Evolutionary conservation across 2,329 filamentous ascomycete species (phyloP), one percentile per base, ranked within the genome.

Genomic region (Sarocladium brachiariae): DNA sequence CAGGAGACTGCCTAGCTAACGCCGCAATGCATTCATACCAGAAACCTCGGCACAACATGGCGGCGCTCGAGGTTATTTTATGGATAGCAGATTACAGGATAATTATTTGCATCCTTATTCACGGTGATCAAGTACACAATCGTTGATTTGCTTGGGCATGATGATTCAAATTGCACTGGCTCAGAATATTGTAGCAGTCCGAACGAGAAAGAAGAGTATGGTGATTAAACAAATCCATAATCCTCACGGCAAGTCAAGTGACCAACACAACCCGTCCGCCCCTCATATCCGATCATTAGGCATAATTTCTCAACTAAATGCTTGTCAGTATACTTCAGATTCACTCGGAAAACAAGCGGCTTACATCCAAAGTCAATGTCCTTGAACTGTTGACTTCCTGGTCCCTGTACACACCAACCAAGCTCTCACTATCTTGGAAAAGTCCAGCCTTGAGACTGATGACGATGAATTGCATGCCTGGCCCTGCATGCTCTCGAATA

Each of bases 401-500:
- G 64, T 99, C 95, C 57, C 93, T 79, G 73, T 96, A 97, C 10
- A 99, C 90, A 49, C 93, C 93, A 4, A 99, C 90, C 59, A 99
- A 69, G 54, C 90, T 95, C 75, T 99, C 91, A 63, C 89, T 96
- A 67, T 95, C 88, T 70, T 99, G 91, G 72, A 97, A 99, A 51
- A 99, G 75, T 1, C 90, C 91, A 0, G 90, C 87, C 78, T 99
- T 99, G 65, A 99, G 77, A 71, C 84, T 90, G 67, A 99, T 99
- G 58, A 99, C 93, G 54, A 99, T 95, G 60, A 99, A 99, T 67
- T 99, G 93, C 90, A 97, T 97, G 13, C 95, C 95, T 1, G 93
- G 93, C 1, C 89, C 89, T 1, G 91, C 88, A 68, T 99, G 91
- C 62, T 95, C 89, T 33, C 86, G 82, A 55, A 99, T 95, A 63